A percentile compares a stretch with the other conserved stretches of the same genome.
phyloP scores from a whole-genome alignment of 208 protist genomes.

The Naegleria fowleri region DNA sequence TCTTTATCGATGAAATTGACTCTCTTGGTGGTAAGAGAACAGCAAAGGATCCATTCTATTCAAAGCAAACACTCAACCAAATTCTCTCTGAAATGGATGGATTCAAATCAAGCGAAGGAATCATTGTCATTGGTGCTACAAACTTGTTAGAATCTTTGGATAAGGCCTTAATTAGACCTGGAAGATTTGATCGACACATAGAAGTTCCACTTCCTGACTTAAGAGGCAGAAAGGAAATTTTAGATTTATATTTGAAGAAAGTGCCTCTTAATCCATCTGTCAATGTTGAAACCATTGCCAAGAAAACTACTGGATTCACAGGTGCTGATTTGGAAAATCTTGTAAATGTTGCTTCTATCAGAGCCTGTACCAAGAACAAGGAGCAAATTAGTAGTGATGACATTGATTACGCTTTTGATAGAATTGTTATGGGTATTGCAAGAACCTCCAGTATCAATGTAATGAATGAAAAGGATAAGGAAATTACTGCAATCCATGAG shows the following conservation, averaged over 20 bases:
- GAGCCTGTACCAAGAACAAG: constrained; percentile 50
- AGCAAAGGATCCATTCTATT: constrained; percentile 62
- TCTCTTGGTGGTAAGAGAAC: constrained; percentile 77
- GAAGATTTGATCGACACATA: constrained; percentile 60
- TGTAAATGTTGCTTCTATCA: constrained; percentile 81
- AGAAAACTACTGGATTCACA: constrained; percentile 74
- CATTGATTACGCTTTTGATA: neutral
- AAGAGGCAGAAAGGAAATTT: constrained; percentile 46
- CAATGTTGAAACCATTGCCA: constrained; percentile 51
- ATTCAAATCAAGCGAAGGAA: constrained; percentile 67
- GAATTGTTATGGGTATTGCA: constrained; percentile 5
- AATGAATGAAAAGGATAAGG: neutral
- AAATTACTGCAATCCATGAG: constrained; percentile 21
- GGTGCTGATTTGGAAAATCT: constrained; percentile 81
- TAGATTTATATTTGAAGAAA: constrained; percentile 30
- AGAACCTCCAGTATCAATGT: neutral
- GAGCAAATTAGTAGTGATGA: neutral
- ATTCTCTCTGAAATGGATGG: constrained; percentile 92
- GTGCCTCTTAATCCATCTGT: neutral
- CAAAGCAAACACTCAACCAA: constrained; percentile 91
- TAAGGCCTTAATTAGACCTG: constrained; percentile 79
- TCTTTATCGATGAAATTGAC: constrained; percentile 98
- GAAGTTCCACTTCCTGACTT: constrained; percentile 55
- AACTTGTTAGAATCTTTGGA: constrained; percentile 94
- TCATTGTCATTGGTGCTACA: constrained; percentile 94